phyloP scores from a whole-genome alignment of 2,329 filamentous ascomycete species.

The Ascochyta clinopodiicola region DNA sequence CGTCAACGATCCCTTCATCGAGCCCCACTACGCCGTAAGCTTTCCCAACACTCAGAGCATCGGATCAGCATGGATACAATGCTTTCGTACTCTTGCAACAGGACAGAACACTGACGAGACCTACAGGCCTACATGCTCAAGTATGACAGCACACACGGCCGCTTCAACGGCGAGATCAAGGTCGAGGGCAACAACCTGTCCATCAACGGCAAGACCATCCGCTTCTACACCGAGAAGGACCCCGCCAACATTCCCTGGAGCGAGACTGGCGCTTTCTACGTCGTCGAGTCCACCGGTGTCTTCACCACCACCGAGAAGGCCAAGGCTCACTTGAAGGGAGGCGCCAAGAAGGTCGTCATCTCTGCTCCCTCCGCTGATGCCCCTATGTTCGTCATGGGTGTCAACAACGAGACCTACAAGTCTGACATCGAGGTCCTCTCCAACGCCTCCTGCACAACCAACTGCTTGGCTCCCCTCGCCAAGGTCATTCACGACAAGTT shows the following conservation, averaged over 20 bases:
- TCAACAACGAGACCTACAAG: conserved; percentile 95
- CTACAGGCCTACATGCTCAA: conserved; percentile 98
- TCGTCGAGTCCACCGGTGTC: conserved; percentile 97
- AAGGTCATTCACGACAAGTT: conserved; percentile 99
- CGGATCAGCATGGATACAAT: neutral
- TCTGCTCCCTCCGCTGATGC: conserved; percentile 92
- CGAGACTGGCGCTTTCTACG: conserved; percentile 86
- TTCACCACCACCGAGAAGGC: conserved; percentile 99
- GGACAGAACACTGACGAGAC: conserved; percentile 36
- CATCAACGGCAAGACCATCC: conserved; percentile 93
- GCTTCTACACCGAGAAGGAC: conserved; percentile 93
- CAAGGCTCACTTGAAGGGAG: conserved; percentile 89
- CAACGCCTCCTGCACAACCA: conserved; percentile 99
- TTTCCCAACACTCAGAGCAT: conserved; percentile 8
- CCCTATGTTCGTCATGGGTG: conserved; percentile 99
- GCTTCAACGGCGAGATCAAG: conserved; percentile 91
- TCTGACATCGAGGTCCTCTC: conserved; percentile 91
- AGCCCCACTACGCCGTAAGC: conserved; percentile 95
- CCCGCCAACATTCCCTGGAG: conserved; percentile 89
- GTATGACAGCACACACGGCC: conserved; percentile 96
- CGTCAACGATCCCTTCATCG: conserved; percentile 99
- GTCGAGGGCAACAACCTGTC: conserved; percentile 74
- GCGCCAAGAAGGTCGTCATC: conserved; percentile 92
- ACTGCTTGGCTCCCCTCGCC: conserved; percentile 98
- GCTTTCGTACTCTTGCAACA: neutral